These are phyloP conservation scores for Saccharomyces hybrid DNA, from an alignment of 1,139 yeast species.

Conservation along the genomic window DNA sequence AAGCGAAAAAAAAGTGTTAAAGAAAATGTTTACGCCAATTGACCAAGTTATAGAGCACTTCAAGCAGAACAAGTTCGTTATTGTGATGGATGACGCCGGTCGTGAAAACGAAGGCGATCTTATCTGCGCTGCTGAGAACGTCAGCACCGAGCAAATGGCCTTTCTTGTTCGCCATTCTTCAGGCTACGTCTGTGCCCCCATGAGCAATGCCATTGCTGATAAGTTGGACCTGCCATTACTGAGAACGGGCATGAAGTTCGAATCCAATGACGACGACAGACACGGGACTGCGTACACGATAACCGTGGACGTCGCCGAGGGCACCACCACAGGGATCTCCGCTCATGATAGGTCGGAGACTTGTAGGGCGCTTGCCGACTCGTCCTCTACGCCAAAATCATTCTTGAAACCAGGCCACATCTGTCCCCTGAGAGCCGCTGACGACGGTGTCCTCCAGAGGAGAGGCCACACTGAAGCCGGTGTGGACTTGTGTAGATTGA, in stretches of 20 bases:
- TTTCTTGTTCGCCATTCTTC: constrained; percentile 82
- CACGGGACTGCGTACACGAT: constrained; percentile 97
- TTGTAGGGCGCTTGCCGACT: constrained; percentile 60
- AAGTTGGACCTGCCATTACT: constrained; percentile 71
- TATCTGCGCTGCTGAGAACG: constrained; percentile 78
- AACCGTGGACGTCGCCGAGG: constrained; percentile 74
- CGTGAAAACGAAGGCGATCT: constrained; percentile 98
- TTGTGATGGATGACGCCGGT: constrained; percentile 92
- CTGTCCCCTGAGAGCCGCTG: constrained; percentile 84
- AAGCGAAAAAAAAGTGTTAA: background rate
- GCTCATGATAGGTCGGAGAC: constrained; percentile 93
- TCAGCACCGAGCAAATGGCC: constrained; percentile 86
- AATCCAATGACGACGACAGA: constrained; percentile 48
- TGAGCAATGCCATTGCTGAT: constrained; percentile 73
- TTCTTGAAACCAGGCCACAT: constrained; percentile 91
- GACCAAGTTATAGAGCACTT: constrained; percentile 75
- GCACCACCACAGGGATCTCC: constrained; percentile 96
- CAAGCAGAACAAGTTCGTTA: constrained; percentile 78
- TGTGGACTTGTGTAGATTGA: constrained; percentile 72
- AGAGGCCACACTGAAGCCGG: constrained; percentile 99
- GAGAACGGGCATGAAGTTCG: constrained; percentile 40
- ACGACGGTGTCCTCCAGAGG: constrained; percentile 74
- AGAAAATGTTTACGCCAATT: constrained; percentile 44
- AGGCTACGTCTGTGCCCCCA: constrained; percentile 91
- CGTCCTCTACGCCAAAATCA: constrained; percentile 48